Percentiles rank a stretch among this genome's conserved stretches.
Evolutionary conservation across 805 yeast species (phyloP).

Genomic region (Nakazawaea ishiwadae): DNA sequence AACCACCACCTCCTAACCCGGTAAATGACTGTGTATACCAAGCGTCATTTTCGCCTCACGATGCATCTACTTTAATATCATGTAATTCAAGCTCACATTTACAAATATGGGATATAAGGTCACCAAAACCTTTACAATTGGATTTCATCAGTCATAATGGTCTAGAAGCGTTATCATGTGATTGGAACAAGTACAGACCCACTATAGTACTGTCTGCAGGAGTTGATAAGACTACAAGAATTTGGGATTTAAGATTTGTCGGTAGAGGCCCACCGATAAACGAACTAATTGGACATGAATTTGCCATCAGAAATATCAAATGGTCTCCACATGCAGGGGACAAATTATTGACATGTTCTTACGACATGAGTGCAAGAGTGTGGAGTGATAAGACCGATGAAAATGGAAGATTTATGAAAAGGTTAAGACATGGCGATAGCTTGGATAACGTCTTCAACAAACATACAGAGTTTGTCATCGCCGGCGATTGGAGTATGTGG

Average conservation of each 20-base stretch:
- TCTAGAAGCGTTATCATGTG: conserved; percentile 73
- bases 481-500: conserved; percentile 95
- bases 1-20: conserved; percentile 26
- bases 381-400: conserved; percentile 75
- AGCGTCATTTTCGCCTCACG: conserved; percentile 81
- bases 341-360: conserved; percentile 69
- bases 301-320: conserved; percentile 74
- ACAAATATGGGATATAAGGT: conserved; percentile 79
- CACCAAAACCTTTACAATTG: conserved; percentile 53
- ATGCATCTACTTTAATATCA: conserved; percentile 61
- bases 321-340: conserved; percentile 90
- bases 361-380: conserved; percentile 88
- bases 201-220: conserved; percentile 83
- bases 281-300: conserved; percentile 81
- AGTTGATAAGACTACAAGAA: conserved; percentile 77
- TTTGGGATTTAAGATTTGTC: conserved; percentile 87
- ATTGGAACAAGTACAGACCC: conserved; percentile 87
- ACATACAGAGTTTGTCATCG: conserved; percentile 88
- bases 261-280: conserved; percentile 49
- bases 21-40: conserved; percentile 65
- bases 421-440: conserved; percentile 44
- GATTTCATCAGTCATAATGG: conserved; percentile 75
- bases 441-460: conserved; percentile 52
- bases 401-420: conserved; percentile 41
- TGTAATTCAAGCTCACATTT: conserved; percentile 73